Evolutionary conservation across 805 yeast genomes (phyloP), one percentile per base, ranked within the genome.

Genomic region (Metschnikowia henanensis): DNA sequence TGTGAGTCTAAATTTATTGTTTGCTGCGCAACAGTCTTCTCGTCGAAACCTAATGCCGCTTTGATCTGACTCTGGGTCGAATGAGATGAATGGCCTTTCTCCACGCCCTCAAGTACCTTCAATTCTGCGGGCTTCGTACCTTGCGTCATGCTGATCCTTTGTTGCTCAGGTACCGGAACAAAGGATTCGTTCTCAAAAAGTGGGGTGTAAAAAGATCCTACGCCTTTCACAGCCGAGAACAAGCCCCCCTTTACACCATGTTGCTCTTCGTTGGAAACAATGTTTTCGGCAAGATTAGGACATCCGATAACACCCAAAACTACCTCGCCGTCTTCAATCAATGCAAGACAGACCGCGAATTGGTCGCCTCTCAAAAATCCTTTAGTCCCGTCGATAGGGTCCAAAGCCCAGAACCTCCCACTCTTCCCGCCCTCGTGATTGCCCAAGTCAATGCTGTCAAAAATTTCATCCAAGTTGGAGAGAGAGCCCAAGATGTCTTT

Each of bases 331-430:
- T 91, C 85, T 23, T 82, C 95, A 36, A 94, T 83, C 52, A 94
- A 69, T 0, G 96, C 97, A 35, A 94, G 71, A 61, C 99, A 94
- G 1, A 94, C 95, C 2, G 99, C 97, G 64, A 89, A 94, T 61
- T 94, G 99, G 52, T 91, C 97, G 36, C 96, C 95, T 59, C 99
- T 76, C 42, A 94, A 70, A 61, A 94, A 94, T 0, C 99, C 99
- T 62, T 71, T 94, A 17, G 99, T 94, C 6, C 99, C 99, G 60
- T 94, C 99, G 49, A 94, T 91, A 30, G 99, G 99, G 60, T 94
- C 99, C 58, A 94, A 70, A 0, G 97, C 96, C 99, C 99, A 94
- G 61, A 88, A 81, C 49, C 99, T 74, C 19, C 96, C 95, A 29
- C 64, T 70, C 25, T 67, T 53, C 4, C 97, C 96, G 42, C 97